Evolutionary conservation across 441 rosid species (phyloP), one percentile per base, ranked within the genome.

Genomic region (Biscutella laevigata): DNA sequence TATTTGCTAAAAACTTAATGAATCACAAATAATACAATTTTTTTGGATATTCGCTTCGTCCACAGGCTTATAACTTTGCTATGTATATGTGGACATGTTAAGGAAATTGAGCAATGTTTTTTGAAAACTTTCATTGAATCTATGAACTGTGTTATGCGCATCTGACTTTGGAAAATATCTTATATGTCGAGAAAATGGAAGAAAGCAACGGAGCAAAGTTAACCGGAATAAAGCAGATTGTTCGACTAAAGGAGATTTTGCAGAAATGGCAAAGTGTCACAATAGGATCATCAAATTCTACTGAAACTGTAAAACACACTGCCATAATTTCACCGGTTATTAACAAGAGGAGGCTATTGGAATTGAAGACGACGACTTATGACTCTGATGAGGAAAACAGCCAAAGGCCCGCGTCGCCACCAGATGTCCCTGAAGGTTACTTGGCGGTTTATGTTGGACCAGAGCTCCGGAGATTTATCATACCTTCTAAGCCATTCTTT

Each of bases 401-500:
- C 70, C 84, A 64, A 3, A 76, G 95, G 61, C 88, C 87, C 0
- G 86, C 63, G 33, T 76, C 83, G 0, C 94, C 95, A 0, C 81
- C 76, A 5, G 94, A 83, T 76, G 95, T 89, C 35, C 97, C 97
- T 3, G 66, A 73, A 70, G 97, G 97, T 6, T 78, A 80, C 69
- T 70, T 89, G 62, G 95, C 95, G 3, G 95, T 89, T 27, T 89
- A 89, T 32, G 94, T 89, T 5, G 95, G 95, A 36, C 83, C 76
- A 0, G 97, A 89, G 86, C 83, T 78, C 29, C 79, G 95, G 70
- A 78, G 97, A 71, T 89, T 89, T 61, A 77, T 89, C 47, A 86
- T 89, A 45, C 94, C 97, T 76, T 62, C 86, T 89, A 10, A 80
- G 92, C 72, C 97, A 89, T 60, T 61, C 79, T 16, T 66, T 86